A percentile compares a stretch with the other conserved stretches of the same genome.
These are phyloP conservation scores for Diaporthe longicolla DNA, from an alignment of 2,329 filamentous ascomycete species.

Conservation along the genomic window DNA sequence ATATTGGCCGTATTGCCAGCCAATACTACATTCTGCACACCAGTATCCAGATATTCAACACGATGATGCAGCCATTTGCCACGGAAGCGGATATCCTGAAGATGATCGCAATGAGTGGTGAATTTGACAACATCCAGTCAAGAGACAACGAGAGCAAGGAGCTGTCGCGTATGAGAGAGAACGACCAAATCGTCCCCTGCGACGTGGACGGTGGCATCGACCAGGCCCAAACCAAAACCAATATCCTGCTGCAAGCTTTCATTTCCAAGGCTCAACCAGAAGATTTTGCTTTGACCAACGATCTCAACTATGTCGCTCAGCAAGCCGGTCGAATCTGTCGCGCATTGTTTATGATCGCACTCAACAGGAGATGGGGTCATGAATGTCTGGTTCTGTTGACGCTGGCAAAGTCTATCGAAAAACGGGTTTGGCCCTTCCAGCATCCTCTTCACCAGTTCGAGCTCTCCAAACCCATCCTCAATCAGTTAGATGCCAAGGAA, in stretches of 20 bases:
- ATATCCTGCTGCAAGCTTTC: constrained; percentile 93
- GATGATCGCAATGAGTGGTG: constrained; percentile 98
- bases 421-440: constrained; percentile 93
- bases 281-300: constrained; percentile 93
- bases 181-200: constrained; percentile 80
- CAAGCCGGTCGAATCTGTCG: constrained; percentile 95
- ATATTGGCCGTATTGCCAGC: constrained; percentile 95
- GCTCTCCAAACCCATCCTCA: constrained; percentile 84
- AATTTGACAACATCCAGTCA: constrained; percentile 97
- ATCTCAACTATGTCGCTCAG: constrained; percentile 94
- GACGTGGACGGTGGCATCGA: constrained; percentile 81
- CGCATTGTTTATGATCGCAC: constrained; percentile 95
- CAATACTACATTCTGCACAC: constrained; percentile 96
- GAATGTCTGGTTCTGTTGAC: constrained; percentile 93
- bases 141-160: constrained; percentile 93
- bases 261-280: constrained; percentile 90
- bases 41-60: constrained; percentile 96
- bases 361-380: constrained; percentile 95
- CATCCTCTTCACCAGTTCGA: constrained; percentile 98
- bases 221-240: constrained; percentile 89
- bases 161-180: constrained; percentile 79
- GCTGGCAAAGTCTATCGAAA: constrained; percentile 97
- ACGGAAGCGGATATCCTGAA: constrained; percentile 93
- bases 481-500: constrained; percentile 87
- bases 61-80: constrained; percentile 87